Conservation (phyloP, 2,329 filamentous ascomycete genomes). For the Beauveria sp. region DNA sequence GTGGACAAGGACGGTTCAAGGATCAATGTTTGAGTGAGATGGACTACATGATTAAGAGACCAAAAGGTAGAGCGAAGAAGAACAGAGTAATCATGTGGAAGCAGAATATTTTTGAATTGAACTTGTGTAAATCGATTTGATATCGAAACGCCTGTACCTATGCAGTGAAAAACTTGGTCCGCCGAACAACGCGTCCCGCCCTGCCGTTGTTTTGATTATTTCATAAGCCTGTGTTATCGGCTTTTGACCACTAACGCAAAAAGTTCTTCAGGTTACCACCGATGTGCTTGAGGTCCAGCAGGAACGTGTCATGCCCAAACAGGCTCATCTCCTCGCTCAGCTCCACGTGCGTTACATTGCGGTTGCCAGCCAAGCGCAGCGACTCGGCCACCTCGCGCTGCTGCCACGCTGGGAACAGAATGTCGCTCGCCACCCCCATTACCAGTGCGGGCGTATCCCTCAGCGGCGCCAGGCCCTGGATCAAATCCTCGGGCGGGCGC, state of each 20-base stretch:
- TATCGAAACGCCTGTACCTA: neutral
- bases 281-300: constrained; percentile 86
- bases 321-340: constrained; percentile 88
- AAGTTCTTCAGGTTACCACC: constrained; percentile 78
- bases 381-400: constrained; percentile 89
- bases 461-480: constrained; percentile 64
- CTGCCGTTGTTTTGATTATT: neutral
- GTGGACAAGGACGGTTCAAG: neutral
- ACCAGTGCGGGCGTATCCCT: constrained; percentile 76
- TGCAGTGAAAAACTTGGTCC: neutral
- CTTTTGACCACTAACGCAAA: constrained; percentile 30
- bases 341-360: constrained; percentile 78
- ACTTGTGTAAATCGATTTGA: neutral
- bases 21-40: neutral
- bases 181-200: neutral
- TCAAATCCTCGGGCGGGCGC: constrained; percentile 68
- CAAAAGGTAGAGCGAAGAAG: neutral
- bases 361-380: constrained; percentile 68
- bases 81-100: neutral
- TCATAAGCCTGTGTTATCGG: neutral
- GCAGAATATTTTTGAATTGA: neutral
- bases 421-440: constrained; percentile 91
- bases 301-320: constrained; percentile 94
- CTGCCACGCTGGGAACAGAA: constrained; percentile 96
- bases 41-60: constrained; percentile 5